Conservation (phyloP, 495 filamentous ascomycete genomes). For the Darksidea phi region DNA sequence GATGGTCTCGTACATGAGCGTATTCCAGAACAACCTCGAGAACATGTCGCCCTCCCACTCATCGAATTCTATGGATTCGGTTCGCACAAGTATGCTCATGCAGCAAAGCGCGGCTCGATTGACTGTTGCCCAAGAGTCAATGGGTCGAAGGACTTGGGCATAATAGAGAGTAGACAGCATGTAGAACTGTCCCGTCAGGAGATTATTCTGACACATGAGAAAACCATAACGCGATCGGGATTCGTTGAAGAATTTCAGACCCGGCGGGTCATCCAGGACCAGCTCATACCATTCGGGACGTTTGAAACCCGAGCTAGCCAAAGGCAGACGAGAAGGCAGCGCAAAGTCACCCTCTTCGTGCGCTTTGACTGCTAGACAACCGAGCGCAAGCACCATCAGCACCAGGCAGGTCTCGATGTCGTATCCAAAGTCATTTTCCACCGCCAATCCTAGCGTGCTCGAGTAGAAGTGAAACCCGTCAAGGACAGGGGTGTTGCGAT, state of each 20-base stretch:
- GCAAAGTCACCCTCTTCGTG: slow-evolving; percentile 33
- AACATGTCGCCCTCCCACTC: slow-evolving; percentile 36
- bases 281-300: slow-evolving; percentile 33
- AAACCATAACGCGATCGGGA: slow-evolving; percentile 29
- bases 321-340: slow-evolving; percentile 5
- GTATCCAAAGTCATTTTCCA: slow-evolving; percentile 33
- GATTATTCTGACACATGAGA: slow-evolving; percentile 30
- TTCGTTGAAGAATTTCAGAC: slow-evolving; percentile 36
- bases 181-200: slow-evolving; percentile 28
- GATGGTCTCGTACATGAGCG: slow-evolving; percentile 37
- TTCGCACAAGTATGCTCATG: slow-evolving; percentile 25
- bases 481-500: slow-evolving; percentile 29
- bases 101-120: slow-evolving; percentile 33
- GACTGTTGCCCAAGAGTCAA: slow-evolving; percentile 35
- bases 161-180: slow-evolving; percentile 34
- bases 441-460: slow-evolving; percentile 22
- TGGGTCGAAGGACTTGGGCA: slow-evolving; percentile 31
- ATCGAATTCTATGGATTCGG: slow-evolving; percentile 26
- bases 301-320: not conserved
- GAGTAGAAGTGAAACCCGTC: slow-evolving; percentile 33
- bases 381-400: slow-evolving; percentile 29
- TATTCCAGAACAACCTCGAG: slow-evolving; percentile 32
- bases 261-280: slow-evolving; percentile 22
- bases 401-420: slow-evolving; percentile 33
- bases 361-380: slow-evolving; percentile 31